Conservation (phyloP, 139 green algal species). For the Closterium sp. region DNA sequence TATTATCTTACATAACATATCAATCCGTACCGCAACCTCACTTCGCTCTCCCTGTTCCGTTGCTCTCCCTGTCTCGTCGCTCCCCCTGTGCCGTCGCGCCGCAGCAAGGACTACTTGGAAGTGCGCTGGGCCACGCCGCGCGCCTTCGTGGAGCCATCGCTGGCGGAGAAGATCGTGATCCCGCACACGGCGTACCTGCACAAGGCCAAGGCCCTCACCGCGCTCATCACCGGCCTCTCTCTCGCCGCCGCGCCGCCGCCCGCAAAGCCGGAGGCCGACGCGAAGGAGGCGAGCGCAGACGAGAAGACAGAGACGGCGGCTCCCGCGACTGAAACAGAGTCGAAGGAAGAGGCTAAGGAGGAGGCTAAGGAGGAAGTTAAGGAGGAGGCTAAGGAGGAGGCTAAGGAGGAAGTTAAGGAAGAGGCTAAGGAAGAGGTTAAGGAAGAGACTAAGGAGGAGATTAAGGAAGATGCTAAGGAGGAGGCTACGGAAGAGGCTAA, state of each 20-base stretch:
- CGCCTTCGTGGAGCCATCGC: conserved; percentile 15
- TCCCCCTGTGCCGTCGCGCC: background rate
- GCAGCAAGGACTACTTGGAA: conserved; percentile 48
- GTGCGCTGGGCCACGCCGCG: conserved; percentile 27
- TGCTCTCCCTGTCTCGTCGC: background rate
- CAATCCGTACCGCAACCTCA: background rate
- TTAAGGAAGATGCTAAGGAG: too few species aligned
- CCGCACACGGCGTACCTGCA: conserved; percentile 41
- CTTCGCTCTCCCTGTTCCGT: background rate
- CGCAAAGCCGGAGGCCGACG: background rate
- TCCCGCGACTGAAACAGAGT: too few species aligned
- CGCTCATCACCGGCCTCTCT: background rate
- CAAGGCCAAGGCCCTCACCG: conserved; percentile 42
- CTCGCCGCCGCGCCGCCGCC: background rate
- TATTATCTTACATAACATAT: background rate
- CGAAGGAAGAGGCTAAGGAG: too few species aligned
- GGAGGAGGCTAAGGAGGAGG: too few species aligned
- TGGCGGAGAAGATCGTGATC: conserved; percentile 25
- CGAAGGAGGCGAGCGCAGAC: background rate
- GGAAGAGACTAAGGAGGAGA: too few species aligned
- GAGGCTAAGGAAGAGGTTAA: too few species aligned
- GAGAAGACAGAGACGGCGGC: too few species aligned
- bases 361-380: too few species aligned
- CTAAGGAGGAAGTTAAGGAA: too few species aligned
- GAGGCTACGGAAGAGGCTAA: too few species aligned